These are phyloP conservation scores for Candida caryicola DNA, from an alignment of 805 yeast genomes.

Conservation along the genomic window DNA sequence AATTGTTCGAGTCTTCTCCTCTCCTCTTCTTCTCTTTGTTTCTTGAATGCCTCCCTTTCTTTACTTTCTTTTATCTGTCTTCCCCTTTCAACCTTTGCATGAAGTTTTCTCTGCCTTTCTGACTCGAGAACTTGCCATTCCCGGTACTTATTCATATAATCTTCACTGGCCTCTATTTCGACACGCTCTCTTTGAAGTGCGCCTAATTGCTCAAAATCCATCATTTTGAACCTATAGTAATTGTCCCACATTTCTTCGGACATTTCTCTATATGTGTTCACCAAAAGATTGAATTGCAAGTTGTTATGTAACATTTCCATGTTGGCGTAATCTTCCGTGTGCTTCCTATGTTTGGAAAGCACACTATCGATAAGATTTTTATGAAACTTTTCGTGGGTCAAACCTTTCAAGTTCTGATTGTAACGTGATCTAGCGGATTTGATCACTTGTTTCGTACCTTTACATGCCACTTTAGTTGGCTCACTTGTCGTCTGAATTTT, in stretches of 20 bases:
- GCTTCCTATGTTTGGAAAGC: constrained; percentile 26
- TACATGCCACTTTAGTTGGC: constrained; percentile 16
- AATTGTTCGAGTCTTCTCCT: constrained; percentile 11
- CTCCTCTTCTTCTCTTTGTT: constrained; percentile 13
- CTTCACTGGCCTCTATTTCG: constrained; percentile 12
- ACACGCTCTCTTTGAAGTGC: constrained; percentile 16
- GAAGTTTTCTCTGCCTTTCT: constrained; percentile 13
- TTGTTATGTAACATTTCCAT: constrained; percentile 45
- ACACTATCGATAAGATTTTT: constrained; percentile 29
- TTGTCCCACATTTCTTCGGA: constrained; percentile 38
- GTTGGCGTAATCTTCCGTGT: constrained; percentile 36
- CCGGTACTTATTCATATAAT: constrained; percentile 12
- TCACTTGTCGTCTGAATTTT: constrained; percentile 27
- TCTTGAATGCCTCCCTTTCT: constrained; percentile 14
- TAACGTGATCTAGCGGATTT: constrained; percentile 14
- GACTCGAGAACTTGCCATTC: constrained; percentile 15
- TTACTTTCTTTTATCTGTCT: constrained; percentile 10
- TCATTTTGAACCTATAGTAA: constrained; percentile 37
- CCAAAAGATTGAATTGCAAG: constrained; percentile 37
- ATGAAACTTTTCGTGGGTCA: constrained; percentile 33
- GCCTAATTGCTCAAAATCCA: constrained; percentile 38
- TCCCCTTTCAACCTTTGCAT: constrained; percentile 8
- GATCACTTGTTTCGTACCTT: constrained; percentile 15
- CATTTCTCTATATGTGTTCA: constrained; percentile 39
- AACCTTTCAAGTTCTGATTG: constrained; percentile 34